Base-by-base conservation (phyloP, 176 grass and related monocot genomes). In the Ensete glaucum region DNA sequence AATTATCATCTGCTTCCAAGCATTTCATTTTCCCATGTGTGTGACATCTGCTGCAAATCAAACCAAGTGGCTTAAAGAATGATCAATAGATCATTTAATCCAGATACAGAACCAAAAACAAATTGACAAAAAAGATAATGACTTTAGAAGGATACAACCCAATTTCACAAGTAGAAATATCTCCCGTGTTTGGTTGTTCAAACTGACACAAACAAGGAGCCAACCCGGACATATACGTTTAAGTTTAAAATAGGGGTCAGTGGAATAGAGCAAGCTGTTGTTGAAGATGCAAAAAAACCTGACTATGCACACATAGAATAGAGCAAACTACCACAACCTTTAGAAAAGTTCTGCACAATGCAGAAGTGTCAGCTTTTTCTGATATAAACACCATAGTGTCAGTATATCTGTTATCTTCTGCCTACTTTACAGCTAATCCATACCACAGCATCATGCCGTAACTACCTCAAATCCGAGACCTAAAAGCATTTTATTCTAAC, bases 291-390 rank as follows among this genome's bases (percentile, higher is more conserved):
- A 54, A 8, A 11, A 55, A 73, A 56, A 55, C 14, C 51, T 15
- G 19, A 67, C 64, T 1, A 51, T 70, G 48, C 74, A 16, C 26
- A 72, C 12, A 10, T 48, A 25, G 81, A 77, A 86, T 9, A 86
- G 54, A 1, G 34, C 7, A 85, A 58, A 34, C 24, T 62, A 67
- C 7, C 9, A 73, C 78, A 73, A 23, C 0, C 62, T 19, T 13
- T 19, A 2, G 19, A 20, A 21, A 19, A 8, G 25, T n/a, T 13
- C 15, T 57, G 10, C 29, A 8, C 5, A 14, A 0, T 8, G 57
- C 79, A 26, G 29, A 34, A 43, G 3, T 43, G 34, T 3, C 34
- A 43, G 34, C 34, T 43, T 43, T 43, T 43, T 4, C 34, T 0
- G 34, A 43, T 43, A 43, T 43, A 57, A 82, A 58, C 1, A 23